These are phyloP conservation scores for Corymbia calophylla DNA, from an alignment of 441 rosid genomes.

Conservation along the genomic window DNA sequence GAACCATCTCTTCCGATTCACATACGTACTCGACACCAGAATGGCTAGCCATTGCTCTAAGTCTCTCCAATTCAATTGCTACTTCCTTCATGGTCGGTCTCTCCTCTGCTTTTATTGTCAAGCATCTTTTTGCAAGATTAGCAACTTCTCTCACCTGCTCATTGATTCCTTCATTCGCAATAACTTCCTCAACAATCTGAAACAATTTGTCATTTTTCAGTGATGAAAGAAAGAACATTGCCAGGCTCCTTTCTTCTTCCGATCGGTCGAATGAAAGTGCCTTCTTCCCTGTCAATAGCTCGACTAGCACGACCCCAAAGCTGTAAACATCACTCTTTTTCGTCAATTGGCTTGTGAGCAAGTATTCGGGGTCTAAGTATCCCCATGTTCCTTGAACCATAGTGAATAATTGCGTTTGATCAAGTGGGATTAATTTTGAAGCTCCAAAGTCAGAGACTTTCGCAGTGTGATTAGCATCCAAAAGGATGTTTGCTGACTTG, in stretches of 20 bases:
- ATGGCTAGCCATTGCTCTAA: accelerated
- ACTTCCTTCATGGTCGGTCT: neutral
- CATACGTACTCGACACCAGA: accelerated
- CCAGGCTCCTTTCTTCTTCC: neutral
- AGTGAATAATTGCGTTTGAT: neutral
- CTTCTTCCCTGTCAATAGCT: neutral
- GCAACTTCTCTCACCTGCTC: neutral
- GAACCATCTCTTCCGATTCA: neutral
- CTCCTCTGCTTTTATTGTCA: neutral
- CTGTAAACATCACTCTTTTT: neutral
- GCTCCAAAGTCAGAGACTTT: neutral
- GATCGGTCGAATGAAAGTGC: accelerated
- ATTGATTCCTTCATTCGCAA: neutral
- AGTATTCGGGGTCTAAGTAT: neutral
- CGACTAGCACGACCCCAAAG: neutral
- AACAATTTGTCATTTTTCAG: accelerated
- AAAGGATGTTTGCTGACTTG: neutral
- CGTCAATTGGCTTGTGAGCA: neutral
- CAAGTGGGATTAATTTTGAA: neutral
- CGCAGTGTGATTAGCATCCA: neutral
- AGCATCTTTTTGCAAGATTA: neutral
- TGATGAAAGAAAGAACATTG: neutral
- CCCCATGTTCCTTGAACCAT: neutral
- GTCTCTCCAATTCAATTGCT: neutral
- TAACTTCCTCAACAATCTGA: neutral